phyloP scores from a whole-genome alignment of 495 filamentous ascomycete genomes.

The Immersiella caudata region DNA sequence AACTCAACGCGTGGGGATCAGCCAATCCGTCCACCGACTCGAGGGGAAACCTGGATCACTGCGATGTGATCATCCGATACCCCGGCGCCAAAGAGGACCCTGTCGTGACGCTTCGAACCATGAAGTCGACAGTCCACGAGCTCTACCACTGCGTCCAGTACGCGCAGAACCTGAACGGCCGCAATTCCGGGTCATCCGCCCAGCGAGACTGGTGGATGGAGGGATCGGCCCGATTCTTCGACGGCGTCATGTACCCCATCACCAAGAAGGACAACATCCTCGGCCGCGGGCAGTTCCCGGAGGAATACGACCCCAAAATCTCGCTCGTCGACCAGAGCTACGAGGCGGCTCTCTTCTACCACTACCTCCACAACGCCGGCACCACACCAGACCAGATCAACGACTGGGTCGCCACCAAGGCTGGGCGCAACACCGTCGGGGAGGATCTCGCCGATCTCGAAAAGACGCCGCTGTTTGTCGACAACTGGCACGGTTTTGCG shows the following conservation, averaged over 20 bases:
- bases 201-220: background rate
- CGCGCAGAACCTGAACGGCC: background rate
- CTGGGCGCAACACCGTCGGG: background rate
- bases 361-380: constrained; percentile 4
- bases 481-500: constrained; percentile 5
- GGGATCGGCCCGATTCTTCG: constrained; percentile 4
- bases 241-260: constrained; percentile 2
- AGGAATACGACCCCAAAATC: background rate
- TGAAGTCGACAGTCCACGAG: background rate
- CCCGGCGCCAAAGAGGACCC: background rate
- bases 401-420: background rate
- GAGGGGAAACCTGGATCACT: background rate
- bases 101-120: background rate
- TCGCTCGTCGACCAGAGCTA: constrained; percentile 3
- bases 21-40: background rate
- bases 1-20: background rate
- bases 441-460: background rate
- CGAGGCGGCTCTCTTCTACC: constrained; percentile 4
- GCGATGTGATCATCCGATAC: background rate
- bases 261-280: background rate
- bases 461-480: background rate
- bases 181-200: background rate
- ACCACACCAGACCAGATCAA: background rate
- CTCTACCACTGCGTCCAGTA: constrained; percentile 6
- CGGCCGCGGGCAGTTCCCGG: background rate